Conservation (phyloP, 139 green algal species). For the Chlorella ohadii region DNA sequence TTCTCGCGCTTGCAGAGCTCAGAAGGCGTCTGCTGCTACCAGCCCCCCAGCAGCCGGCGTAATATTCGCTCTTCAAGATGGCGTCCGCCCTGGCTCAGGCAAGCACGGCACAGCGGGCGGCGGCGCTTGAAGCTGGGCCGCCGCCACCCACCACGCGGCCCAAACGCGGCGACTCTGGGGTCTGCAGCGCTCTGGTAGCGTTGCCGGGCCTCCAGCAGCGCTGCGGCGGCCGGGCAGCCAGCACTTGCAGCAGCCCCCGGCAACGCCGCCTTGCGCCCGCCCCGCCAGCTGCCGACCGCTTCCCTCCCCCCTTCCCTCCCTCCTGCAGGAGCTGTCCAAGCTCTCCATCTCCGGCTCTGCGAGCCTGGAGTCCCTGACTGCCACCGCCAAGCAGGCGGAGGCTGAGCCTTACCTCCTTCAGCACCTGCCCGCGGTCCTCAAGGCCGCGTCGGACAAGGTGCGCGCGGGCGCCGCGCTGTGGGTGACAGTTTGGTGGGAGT, state of each 20-base stretch:
- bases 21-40: too few relatives aligned
- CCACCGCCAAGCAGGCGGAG: constrained; percentile 1
- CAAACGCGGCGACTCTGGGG: too few relatives aligned
- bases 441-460: constrained; percentile 78
- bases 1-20: not conserved
- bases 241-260: too few relatives aligned
- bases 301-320: not conserved
- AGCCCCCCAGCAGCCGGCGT: not conserved
- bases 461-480: not conserved
- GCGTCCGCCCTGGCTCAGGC: constrained; percentile 9
- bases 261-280: not conserved
- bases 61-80: not conserved
- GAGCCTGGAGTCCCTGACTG: constrained; percentile 28
- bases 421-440: constrained; percentile 67
- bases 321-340: constrained; percentile 19
- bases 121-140: too few relatives aligned
- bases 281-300: not conserved
- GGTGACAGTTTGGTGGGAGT: too few relatives aligned
- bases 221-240: too few relatives aligned
- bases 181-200: too few relatives aligned
- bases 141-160: too few relatives aligned
- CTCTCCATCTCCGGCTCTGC: constrained; percentile 2
- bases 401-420: constrained; percentile 78
- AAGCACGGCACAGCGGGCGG: too few relatives aligned
- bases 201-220: too few relatives aligned